Percentiles rank a stretch among this genome's conserved stretches.
These are phyloP conservation scores for Iodosphaeria phyllophila DNA, from an alignment of 2,329 filamentous ascomycete genomes.

Conservation along the genomic window DNA sequence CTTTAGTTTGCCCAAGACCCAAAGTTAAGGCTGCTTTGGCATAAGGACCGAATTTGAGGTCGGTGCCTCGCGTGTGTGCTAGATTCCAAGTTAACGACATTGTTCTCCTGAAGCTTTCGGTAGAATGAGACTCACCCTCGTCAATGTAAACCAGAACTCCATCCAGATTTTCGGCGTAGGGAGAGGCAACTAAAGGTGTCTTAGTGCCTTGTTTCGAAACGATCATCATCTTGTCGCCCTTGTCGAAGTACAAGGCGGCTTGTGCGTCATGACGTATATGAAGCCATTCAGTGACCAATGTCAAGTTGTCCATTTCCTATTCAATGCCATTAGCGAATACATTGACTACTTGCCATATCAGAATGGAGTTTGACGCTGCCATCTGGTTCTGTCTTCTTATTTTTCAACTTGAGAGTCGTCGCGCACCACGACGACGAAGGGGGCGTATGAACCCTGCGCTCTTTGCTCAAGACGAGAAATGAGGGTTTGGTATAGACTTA, in stretches of 20 bases:
- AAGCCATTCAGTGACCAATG: slow-evolving; percentile 31
- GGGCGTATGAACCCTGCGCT: too few relatives aligned
- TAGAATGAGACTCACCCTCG: too few relatives aligned
- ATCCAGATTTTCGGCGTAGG: slow-evolving; percentile 32
- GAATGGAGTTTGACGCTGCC: too few relatives aligned
- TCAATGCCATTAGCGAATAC: too few relatives aligned
- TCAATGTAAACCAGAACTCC: slow-evolving; percentile 39
- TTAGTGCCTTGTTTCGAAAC: slow-evolving; percentile 16
- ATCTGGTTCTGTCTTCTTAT: too few relatives aligned
- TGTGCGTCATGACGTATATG: slow-evolving; percentile 20
- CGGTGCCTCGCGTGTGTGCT: slow-evolving; percentile 40
- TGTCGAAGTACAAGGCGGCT: slow-evolving; percentile 35
- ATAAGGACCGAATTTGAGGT: slow-evolving; percentile 30
- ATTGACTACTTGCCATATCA: too few relatives aligned
- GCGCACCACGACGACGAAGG: too few relatives aligned
- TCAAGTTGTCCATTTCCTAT: slow-evolving; percentile 38
- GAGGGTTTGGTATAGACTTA: too few relatives aligned
- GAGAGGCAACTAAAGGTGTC: slow-evolving; percentile 29
- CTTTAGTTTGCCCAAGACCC: slow-evolving; percentile 36
- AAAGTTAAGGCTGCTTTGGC: slow-evolving; percentile 35
- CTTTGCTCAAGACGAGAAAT: too few relatives aligned
- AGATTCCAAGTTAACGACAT: slow-evolving; percentile 3
- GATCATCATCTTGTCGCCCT: slow-evolving; percentile 24
- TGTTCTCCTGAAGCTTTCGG: too few relatives aligned
- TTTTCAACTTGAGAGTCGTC: slow-evolving; percentile 2